Conservation (phyloP, 805 yeast genomes). For the Candida taoyuanica region DNA sequence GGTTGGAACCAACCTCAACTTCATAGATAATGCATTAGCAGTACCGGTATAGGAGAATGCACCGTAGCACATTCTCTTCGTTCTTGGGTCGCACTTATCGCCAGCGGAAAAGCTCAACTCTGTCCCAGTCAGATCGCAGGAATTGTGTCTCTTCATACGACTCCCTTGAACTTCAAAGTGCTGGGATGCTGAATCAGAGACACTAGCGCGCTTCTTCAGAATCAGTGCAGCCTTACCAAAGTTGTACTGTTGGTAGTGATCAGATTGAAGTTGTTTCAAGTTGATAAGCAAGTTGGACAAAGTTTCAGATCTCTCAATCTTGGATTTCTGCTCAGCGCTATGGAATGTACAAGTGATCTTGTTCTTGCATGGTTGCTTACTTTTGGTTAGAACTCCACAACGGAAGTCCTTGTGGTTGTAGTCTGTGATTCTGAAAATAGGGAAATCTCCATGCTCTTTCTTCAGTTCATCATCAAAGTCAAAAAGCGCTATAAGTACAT, state of each 20-base stretch:
- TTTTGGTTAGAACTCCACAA: constrained; percentile 15
- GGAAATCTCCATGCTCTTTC: neutral
- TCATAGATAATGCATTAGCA: neutral
- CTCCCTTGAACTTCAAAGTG: too few relatives aligned
- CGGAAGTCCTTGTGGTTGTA: constrained; percentile 20
- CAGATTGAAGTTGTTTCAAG: constrained; percentile 34
- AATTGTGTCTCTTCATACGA: constrained; percentile 4
- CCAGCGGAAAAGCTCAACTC: neutral
- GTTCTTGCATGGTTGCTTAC: constrained; percentile 14
- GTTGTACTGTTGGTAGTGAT: constrained; percentile 3
- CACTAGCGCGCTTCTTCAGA: constrained; percentile 3
- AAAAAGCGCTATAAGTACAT: neutral
- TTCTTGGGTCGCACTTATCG: too few relatives aligned
- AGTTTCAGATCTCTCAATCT: constrained; percentile 12
- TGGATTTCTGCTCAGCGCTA: constrained; percentile 9
- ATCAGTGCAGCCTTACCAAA: constrained; percentile 1
- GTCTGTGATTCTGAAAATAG: constrained; percentile 11
- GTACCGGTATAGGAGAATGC: neutral
- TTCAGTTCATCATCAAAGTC: neutral
- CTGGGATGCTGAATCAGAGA: too few relatives aligned
- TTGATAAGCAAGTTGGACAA: constrained; percentile 15
- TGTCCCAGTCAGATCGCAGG: constrained; percentile 1
- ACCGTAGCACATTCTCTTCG: too few relatives aligned
- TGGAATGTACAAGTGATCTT: constrained; percentile 17
- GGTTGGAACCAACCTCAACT: neutral